Base-by-base conservation (phyloP, 306 rosid genomes). In the Malus fusca region DNA sequence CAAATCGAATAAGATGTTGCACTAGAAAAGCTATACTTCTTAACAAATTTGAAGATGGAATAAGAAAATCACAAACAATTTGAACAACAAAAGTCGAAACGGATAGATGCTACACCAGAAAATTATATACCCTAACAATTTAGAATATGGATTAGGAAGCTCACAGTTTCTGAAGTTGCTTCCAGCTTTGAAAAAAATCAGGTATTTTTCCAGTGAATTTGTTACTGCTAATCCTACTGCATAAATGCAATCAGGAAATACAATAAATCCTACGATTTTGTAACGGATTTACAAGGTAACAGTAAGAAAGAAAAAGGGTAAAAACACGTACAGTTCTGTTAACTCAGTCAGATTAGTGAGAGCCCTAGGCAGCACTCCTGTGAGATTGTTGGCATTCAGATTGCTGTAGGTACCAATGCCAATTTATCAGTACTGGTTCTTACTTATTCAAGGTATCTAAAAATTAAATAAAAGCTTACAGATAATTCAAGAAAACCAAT, bases 201-300 rank as follows among this genome's bases (percentile, higher is more conserved):
- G 83, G 86, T 30, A 83, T 59, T 61, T 26, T 83, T 59, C 86
- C 79, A 3, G 22, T 67, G 68, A 83, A 79, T 69, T 83, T 79
- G 59, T 83, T 83, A 17, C 78, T 75, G 52, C 81, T 83, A 25
- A 83, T 71, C 67, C 83, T 79, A 22, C 83, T 83, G 72, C 66
- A 74, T 7, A 23, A 43, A 4, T 42, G 3, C 14, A 31, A 63
- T 59, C 46, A 12, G 22, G 25, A 2, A 15, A 69, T 21, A 58
- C 52, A 5, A 60, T 48, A 17, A 30, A 67, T 18, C 17, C 4
- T 40, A 21, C 19, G 5, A 21, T 22, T 17, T 37, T 0, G 56
- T 18, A 23, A 18, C 58, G 25, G 40, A n/a, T 10, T 22, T 51
- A 46, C 11, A 23, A 71, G 19, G 69, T 64, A 66, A 15, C 62